phyloP scores from a whole-genome alignment of 352 stramenopile species.

The Pythium brachiatum region DNA sequence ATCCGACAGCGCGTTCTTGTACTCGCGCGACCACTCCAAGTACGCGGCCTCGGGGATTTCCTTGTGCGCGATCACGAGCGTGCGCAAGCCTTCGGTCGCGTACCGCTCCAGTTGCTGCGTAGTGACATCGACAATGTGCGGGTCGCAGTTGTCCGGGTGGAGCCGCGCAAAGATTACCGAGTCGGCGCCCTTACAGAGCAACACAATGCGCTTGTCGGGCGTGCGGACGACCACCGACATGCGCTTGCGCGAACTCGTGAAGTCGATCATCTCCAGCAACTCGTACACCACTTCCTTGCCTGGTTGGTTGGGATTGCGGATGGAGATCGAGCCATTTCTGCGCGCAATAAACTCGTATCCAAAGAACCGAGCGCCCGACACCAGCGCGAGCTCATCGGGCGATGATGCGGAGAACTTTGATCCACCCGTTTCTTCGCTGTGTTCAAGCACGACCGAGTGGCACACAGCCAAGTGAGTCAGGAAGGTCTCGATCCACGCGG shows the following conservation, averaged over 20 bases:
- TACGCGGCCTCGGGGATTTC: conserved; percentile 66
- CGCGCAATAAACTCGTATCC: conserved; percentile 72
- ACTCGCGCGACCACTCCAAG: conserved; percentile 67
- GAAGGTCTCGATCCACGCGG: conserved; percentile 78
- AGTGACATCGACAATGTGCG: conserved; percentile 54
- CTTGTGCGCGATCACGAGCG: conserved; percentile 86
- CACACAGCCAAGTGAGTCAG: conserved; percentile 79
- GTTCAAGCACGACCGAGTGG: conserved; percentile 83
- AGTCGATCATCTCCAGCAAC: conserved; percentile 96
- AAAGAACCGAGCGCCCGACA: conserved; percentile 79
- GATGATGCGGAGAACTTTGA: conserved; percentile 78
- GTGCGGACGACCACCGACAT: conserved; percentile 97
- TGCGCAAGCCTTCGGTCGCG: conserved; percentile 83
- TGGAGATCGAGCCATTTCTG: conserved; percentile 60
- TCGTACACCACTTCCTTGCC: conserved; percentile 59
- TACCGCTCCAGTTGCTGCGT: conserved; percentile 83
- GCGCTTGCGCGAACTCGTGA: conserved; percentile 97
- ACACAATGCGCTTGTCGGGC: conserved; percentile 54
- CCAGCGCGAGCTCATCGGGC: conserved; percentile 76
- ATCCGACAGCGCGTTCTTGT: conserved; percentile 70
- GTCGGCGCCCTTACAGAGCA: conserved; percentile 85
- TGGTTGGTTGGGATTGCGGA: conserved; percentile 33
- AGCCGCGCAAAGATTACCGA: conserved; percentile 76
- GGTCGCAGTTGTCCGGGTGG: conserved; percentile 36
- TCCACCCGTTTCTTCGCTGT: conserved; percentile 32